phyloP scores from a whole-genome alignment of 1,139 yeast genomes.

The Meyerozyma athensensis region DNA sequence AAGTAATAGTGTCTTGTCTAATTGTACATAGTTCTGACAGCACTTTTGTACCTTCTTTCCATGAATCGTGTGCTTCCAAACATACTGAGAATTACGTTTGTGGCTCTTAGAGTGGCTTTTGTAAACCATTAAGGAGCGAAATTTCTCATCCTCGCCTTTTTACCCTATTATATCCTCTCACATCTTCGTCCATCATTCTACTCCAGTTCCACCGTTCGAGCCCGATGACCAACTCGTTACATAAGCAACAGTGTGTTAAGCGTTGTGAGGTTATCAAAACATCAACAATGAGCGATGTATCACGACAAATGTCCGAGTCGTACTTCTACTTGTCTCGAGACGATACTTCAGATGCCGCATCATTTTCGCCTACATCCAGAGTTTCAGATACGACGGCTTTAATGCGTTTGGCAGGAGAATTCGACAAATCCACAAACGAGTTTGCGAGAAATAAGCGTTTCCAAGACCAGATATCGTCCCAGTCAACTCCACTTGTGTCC shows the following conservation, averaged over 20 bases:
- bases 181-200: not conserved
- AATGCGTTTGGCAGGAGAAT: slow-evolving; percentile 17
- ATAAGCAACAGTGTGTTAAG: not conserved
- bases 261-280: not conserved
- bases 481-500: slow-evolving; percentile 27
- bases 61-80: no score
- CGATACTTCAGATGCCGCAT: slow-evolving; percentile 13
- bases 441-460: no score
- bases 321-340: slow-evolving; percentile 28
- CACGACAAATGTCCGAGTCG: slow-evolving; percentile 26
- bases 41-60: no score
- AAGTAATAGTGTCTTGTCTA: no score
- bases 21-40: no score
- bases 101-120: no score
- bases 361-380: slow-evolving; percentile 5
- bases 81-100: no score
- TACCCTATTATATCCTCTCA: not conserved
- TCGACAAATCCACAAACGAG: slow-evolving; percentile 10
- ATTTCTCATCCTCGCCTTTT: no score
- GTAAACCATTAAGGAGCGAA: no score
- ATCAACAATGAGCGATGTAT: slow-evolving; percentile 12
- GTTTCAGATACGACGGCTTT: slow-evolving; percentile 14
- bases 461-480: slow-evolving; percentile 18
- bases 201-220: not conserved
- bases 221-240: not conserved